phyloP scores from a whole-genome alignment of 257 asterid species.

The Parsonsia alboflavescens region DNA sequence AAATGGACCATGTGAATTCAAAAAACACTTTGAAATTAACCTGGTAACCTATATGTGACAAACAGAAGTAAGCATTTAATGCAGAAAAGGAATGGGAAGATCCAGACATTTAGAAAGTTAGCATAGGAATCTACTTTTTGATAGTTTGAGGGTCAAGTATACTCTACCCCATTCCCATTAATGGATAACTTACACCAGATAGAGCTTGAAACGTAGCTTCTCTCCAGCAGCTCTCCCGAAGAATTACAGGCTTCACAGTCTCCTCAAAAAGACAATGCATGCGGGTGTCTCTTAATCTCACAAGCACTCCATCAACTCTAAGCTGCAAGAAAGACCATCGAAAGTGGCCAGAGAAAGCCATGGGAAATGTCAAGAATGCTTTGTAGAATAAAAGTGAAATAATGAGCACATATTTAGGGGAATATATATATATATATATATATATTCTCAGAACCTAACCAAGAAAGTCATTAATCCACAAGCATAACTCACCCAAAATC shows the following conservation, averaged over 20 bases:
- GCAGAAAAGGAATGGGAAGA: neutral
- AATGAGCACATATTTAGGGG: neutral
- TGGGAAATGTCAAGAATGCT: neutral
- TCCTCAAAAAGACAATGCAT: conserved; percentile 69
- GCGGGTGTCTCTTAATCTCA: conserved; percentile 98
- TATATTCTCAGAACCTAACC: neutral
- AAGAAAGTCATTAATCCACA: conserved; percentile 18
- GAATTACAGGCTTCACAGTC: conserved; percentile 49
- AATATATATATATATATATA: no score
- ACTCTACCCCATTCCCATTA: no score
- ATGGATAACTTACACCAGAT: conserved; percentile 45
- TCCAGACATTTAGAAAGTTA: neutral
- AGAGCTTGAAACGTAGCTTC: conserved; percentile 69
- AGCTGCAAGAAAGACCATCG: conserved; percentile 50
- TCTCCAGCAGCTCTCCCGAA: conserved; percentile 91
- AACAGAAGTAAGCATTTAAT: no score
- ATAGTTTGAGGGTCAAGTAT: neutral
- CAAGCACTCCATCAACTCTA: conserved; percentile 96
- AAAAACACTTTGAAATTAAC: no score
- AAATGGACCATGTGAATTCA: neutral
- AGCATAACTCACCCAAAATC: conserved; percentile 82
- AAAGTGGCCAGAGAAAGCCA: neutral
- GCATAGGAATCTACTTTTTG: neutral
- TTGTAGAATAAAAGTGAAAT: neutral
- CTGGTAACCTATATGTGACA: no score